Base-by-base conservation (phyloP, 78 protist species). In the Cavenderia fasciculata region DNA sequence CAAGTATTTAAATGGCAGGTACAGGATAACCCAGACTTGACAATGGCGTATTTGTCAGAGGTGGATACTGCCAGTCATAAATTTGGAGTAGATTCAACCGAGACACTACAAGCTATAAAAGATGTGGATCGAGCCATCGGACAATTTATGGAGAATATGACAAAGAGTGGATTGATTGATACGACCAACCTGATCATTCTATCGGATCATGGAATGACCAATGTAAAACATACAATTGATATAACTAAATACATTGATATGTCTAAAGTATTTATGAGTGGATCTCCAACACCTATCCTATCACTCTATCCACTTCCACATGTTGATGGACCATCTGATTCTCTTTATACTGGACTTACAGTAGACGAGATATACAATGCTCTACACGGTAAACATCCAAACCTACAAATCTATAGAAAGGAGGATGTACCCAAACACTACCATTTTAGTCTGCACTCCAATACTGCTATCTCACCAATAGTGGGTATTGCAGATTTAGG, bases 181-280 rank as follows among this genome's bases (percentile, higher is more conserved):
- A 19, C 8, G 2, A 77, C 87, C 14, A 77, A 77, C 38, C 44
- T 77, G 12, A 77, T 77, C 41, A 21, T 77, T 7, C 43, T 77
- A 0, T 77, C 87, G 2, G 87, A 77, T 77, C 87, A 77, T 49
- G 87, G 87, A 33, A 77, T 77, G 87, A 52, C 74, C 2, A 27
- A 10, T 57, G 27, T 27, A 21, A 57, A 6, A 2, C 41, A 27
- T 3, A 23, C 8, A 23, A 57, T 57, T 3, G 63, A 57, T 57
- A 16, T 57, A 57, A 27, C 34, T 25, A 2, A 11, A 21, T 25
- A 23, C 27, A 29, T 43, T 41, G 52, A 75, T 23, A 46, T 44
- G 6, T 23, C 66, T 14, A 44, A 63, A n/a, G 40, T 66, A 7
- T 29, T 6, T 11, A 61, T 36, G 2, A 36, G 44, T 33, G 87